phyloP scores from a whole-genome alignment of 1,284 basidiomycete species.

The Lentinula novae-zelandiae region DNA sequence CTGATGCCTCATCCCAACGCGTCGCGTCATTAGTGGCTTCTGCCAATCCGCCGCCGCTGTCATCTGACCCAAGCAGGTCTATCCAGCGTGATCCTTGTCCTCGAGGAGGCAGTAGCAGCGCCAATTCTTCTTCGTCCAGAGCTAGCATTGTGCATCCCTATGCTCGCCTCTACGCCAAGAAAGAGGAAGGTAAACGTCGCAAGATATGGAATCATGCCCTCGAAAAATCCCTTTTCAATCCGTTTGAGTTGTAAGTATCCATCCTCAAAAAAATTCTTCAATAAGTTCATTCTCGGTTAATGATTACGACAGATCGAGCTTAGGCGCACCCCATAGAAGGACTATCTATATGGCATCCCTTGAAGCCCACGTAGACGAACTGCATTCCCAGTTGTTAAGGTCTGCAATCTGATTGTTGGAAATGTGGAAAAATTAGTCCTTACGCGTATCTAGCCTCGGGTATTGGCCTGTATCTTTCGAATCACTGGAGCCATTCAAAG shows the following conservation, averaged over 20 bases:
- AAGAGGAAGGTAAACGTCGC: constrained; percentile 58
- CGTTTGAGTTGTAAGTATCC: constrained; percentile 56
- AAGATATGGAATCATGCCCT: constrained; percentile 73
- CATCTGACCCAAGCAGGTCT: background rate
- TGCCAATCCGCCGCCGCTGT: constrained; percentile 7
- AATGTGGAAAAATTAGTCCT: background rate
- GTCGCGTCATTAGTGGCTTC: background rate
- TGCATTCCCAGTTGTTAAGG: constrained; percentile 49
- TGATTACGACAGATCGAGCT: constrained; percentile 43
- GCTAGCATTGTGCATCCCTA: constrained; percentile 57
- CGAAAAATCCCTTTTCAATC: constrained; percentile 65
- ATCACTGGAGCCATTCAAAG: constrained; percentile 52
- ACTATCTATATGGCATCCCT: constrained; percentile 58
- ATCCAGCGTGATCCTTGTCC: background rate
- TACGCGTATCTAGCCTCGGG: constrained; percentile 30
- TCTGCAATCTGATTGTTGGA: constrained; percentile 12
- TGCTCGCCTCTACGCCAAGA: constrained; percentile 58
- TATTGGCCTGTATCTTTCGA: constrained; percentile 51
- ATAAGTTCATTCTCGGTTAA: background rate
- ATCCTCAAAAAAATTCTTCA: background rate
- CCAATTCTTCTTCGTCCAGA: constrained; percentile 12
- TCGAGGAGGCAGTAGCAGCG: background rate
- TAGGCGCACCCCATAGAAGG: constrained; percentile 60
- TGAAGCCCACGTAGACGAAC: constrained; percentile 57
- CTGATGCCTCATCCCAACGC: background rate